Evolutionary conservation across 257 asterid species (phyloP), one percentile per base, ranked within the genome.

Genomic region (Solanum ossicruentum): DNA sequence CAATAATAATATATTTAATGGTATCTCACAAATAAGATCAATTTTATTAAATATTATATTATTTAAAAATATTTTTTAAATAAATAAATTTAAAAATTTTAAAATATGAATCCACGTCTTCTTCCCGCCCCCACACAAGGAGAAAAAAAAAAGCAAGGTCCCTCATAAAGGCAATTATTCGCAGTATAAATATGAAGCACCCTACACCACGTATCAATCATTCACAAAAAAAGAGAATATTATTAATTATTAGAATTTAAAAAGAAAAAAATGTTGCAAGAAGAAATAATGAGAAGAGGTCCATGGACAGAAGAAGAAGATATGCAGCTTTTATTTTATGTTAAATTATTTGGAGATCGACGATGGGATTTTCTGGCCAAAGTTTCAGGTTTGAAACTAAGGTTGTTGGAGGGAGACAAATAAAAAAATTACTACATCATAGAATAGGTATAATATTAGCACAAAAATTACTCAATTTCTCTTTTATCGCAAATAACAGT

Each of bases 301-400:
- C 98, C 98, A 4, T 95, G 99, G 98, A 95, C 98, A 0, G 99
- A 95, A 82, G 91, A 95, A 67, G 99, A 95, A 88, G 99, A 95
- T 57, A 89, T 56, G 17, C 97, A 95, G 88, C 91, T 94, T 63
- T 93, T 85, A 12, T 92, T 95, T 57, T 92, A 93, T 89, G 99
- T 94, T 88, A 94, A 92, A 89, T 89, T 95, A 72, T 94, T 94
- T 20, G 99, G 98, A 15, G 99, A 95, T 49, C 95, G 99, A 6
- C 92, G 99, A 41, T 95, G 98, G 98, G 98, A 95, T 88, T 95
- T 95, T 95, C 89, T 95, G 84, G 97, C 98, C 0, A 93, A 94
- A 92, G 98, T 95, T 57, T 95, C 99, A 95, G 99, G 99, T 95
- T 95, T 95, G 99, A 91, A 91, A 20, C 78, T 70, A 81, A 36